Evolutionary conservation across 768 basidiomycete genomes (phyloP).

Genomic region (Paxillus involutus): DNA sequence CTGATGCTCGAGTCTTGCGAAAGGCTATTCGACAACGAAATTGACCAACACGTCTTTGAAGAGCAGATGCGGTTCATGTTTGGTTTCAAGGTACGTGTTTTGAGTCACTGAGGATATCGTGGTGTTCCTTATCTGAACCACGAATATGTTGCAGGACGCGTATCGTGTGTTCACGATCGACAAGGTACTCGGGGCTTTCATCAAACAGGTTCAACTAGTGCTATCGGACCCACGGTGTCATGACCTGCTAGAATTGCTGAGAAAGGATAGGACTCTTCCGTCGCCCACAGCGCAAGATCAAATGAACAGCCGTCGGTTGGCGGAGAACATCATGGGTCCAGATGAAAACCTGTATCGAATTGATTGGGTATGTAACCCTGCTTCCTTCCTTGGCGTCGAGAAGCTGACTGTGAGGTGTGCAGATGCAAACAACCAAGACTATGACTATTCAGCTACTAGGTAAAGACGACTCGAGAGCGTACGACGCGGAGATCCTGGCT

Average conservation of each 20-base stretch:
- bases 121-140: slow-evolving; percentile 1
- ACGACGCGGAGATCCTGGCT: slow-evolving; percentile 74
- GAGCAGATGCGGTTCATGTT: slow-evolving; percentile 89
- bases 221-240: slow-evolving; percentile 70
- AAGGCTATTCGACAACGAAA: slow-evolving; percentile 86
- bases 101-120: neutral
- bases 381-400: neutral
- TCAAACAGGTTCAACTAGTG: slow-evolving; percentile 87
- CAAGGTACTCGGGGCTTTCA: slow-evolving; percentile 81
- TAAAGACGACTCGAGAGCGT: slow-evolving; percentile 73
- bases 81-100: slow-evolving; percentile 62
- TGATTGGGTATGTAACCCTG: slow-evolving; percentile 61
- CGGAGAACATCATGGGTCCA: slow-evolving; percentile 68
- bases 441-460: slow-evolving; percentile 76
- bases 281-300: slow-evolving; percentile 70
- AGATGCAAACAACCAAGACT: slow-evolving; percentile 66
- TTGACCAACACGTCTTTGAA: slow-evolving; percentile 86
- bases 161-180: slow-evolving; percentile 94
- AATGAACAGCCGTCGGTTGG: slow-evolving; percentile 62
- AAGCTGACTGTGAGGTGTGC: neutral
- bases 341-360: slow-evolving; percentile 81
- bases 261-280: slow-evolving; percentile 60
- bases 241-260: slow-evolving; percentile 68
- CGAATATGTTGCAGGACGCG: slow-evolving; percentile 48
- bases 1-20: slow-evolving; percentile 86